Percentiles rank a stretch among this genome's conserved stretches.
phyloP scores from a whole-genome alignment of 306 rosid species.

The Coriaria nepalensis region DNA sequence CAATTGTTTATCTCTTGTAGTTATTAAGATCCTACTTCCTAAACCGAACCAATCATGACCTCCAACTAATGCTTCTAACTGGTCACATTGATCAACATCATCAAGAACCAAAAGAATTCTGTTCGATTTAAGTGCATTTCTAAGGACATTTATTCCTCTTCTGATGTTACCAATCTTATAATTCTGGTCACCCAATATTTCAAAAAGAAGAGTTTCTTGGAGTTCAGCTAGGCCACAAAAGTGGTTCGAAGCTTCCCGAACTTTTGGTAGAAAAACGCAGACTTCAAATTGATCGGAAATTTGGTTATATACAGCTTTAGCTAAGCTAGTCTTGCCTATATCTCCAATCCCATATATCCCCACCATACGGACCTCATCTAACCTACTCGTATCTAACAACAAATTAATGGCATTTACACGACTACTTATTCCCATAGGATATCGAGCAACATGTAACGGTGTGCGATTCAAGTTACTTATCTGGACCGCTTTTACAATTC shows the following conservation, averaged over 20 bases:
- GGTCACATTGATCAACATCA: background rate
- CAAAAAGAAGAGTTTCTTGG: constrained; percentile 15
- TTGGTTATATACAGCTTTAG: constrained; percentile 16
- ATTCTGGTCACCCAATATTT: background rate
- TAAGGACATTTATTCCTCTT: background rate
- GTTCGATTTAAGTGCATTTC: background rate
- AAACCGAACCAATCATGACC: constrained; percentile 3
- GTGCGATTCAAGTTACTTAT: background rate
- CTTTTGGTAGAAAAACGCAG: constrained; percentile 3
- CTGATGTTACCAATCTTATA: background rate
- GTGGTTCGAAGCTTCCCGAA: background rate
- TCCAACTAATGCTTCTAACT: constrained; percentile 3
- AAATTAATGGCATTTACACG: background rate
- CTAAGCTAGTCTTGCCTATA: constrained; percentile 17
- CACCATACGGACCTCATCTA: background rate
- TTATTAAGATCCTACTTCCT: constrained; percentile 18
- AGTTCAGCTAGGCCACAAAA: background rate
- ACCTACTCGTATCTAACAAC: background rate
- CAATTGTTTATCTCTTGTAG: constrained; percentile 11
- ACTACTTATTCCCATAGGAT: constrained; percentile 7
- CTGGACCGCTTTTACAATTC: constrained; percentile 5
- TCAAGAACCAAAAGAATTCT: constrained; percentile 12
- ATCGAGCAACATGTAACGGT: constrained; percentile 4
- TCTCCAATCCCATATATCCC: constrained; percentile 23
- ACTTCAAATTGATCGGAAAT: constrained; percentile 2